These are phyloP conservation scores for Aureobasidium sp. DNA, from an alignment of 2,329 filamentous ascomycete species.

Conservation along the genomic window DNA sequence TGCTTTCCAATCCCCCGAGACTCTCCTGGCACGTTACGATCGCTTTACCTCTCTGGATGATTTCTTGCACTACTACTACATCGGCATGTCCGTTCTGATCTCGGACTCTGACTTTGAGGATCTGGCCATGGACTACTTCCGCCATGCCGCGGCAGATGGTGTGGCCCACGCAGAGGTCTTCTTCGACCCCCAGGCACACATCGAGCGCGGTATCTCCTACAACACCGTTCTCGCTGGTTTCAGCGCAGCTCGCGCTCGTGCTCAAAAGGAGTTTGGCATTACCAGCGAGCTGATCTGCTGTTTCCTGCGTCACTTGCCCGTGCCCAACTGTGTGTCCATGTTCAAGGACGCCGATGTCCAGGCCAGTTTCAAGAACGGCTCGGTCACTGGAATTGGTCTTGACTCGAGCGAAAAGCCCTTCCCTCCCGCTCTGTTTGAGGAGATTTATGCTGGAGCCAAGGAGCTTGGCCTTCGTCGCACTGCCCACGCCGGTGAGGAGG, in stretches of 20 bases:
- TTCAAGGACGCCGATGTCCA: conserved; percentile 37
- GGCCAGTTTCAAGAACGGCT: conserved; percentile 39
- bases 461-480: conserved; percentile 52
- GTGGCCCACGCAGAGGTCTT: conserved; percentile 69
- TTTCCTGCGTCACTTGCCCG: conserved; percentile 61
- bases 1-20: conserved; percentile 51
- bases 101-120: conserved; percentile 60
- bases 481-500: conserved; percentile 69
- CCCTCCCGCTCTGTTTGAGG: conserved; percentile 47
- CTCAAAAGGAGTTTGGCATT: conserved; percentile 54
- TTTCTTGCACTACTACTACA: conserved; percentile 72
- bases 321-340: conserved; percentile 43
- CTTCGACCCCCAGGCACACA: conserved; percentile 73
- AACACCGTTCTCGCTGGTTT: conserved; percentile 57
- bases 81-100: conserved; percentile 61
- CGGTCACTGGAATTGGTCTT: conserved; percentile 55
- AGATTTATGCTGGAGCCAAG: conserved; percentile 50
- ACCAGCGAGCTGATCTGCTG: conserved; percentile 61
- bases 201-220: conserved; percentile 53
- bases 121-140: conserved; percentile 64
- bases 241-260: conserved; percentile 49
- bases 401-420: conserved; percentile 49
- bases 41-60: conserved; percentile 64
- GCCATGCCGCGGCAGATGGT: conserved; percentile 52
- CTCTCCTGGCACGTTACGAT: conserved; percentile 55